Percentiles rank a stretch among this genome's conserved stretches.
phyloP scores from a whole-genome alignment of 2,329 filamentous ascomycete species.

The Paramyrothecium roridum region DNA sequence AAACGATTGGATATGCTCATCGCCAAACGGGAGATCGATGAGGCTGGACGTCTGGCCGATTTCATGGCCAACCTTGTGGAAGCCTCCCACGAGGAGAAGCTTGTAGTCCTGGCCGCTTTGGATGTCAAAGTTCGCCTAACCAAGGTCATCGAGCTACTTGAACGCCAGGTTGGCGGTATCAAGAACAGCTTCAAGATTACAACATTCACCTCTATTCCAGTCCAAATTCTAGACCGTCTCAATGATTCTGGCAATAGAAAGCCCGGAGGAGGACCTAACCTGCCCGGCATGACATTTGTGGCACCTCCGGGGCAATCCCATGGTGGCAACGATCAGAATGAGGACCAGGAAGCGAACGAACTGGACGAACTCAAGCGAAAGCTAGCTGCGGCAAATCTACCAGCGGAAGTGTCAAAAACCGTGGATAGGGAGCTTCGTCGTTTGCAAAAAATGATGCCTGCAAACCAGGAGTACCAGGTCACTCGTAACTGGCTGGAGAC shows the following conservation, averaged over 20 bases:
- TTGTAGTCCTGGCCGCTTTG: constrained; percentile 78
- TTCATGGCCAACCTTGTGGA: constrained; percentile 96
- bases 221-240: constrained; percentile 58
- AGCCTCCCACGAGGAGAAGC: constrained; percentile 83
- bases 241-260: constrained; percentile 35
- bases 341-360: constrained; percentile 84
- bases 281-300: constrained; percentile 36
- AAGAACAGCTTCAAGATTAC: constrained; percentile 88
- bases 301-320: constrained; percentile 31
- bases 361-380: constrained; percentile 88
- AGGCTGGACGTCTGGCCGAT: constrained; percentile 84
- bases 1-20: constrained; percentile 87
- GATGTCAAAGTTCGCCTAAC: constrained; percentile 75
- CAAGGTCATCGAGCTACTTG: constrained; percentile 79
- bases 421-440: constrained; percentile 85
- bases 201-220: constrained; percentile 64
- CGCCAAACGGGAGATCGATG: constrained; percentile 71
- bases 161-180: constrained; percentile 76
- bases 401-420: constrained; percentile 83
- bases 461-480: constrained; percentile 94
- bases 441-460: constrained; percentile 91
- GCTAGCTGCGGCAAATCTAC: constrained; percentile 76
- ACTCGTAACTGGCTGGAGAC: constrained; percentile 93
- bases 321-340: constrained; percentile 48
- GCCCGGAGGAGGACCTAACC: constrained; percentile 26